phyloP scores from a whole-genome alignment of 2,329 filamentous ascomycete genomes.

The Fonsecaea monophora region DNA sequence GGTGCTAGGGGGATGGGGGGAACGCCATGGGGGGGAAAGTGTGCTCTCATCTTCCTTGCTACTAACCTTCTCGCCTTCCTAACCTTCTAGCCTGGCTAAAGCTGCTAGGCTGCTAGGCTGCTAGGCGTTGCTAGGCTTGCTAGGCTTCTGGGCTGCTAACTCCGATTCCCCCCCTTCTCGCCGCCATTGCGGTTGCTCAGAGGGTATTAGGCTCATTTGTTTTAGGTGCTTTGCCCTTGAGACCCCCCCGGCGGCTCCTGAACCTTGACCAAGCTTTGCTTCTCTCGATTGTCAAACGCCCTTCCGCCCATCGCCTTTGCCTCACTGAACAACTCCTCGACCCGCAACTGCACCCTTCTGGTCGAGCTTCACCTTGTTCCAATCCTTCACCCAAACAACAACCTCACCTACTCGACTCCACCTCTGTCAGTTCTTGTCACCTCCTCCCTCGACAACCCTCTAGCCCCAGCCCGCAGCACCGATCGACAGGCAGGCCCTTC shows the following conservation, averaged over 20 bases:
- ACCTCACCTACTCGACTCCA: slow-evolving; percentile 5
- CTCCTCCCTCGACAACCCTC: neutral
- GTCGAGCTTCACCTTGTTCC: neutral
- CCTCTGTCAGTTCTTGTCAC: slow-evolving; percentile 6
- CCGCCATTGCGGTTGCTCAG: neutral
- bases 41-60: neutral
- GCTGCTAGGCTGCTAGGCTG: neutral
- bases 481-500: slow-evolving; percentile 3
- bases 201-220: slow-evolving; percentile 2
- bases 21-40: neutral
- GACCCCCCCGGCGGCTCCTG: slow-evolving; percentile 5
- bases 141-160: neutral
- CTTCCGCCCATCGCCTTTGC: neutral
- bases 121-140: too few relatives aligned
- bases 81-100: neutral
- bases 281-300: slow-evolving; percentile 6
- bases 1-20: too few relatives aligned
- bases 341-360: slow-evolving; percentile 3
- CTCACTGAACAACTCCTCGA: neutral
- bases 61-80: neutral
- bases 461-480: slow-evolving; percentile 2
- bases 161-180: neutral
- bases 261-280: slow-evolving; percentile 3
- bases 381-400: neutral
- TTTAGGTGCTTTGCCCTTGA: neutral